These are phyloP conservation scores for Candida maltosa DNA, from an alignment of 805 yeast genomes.

Conservation along the genomic window DNA sequence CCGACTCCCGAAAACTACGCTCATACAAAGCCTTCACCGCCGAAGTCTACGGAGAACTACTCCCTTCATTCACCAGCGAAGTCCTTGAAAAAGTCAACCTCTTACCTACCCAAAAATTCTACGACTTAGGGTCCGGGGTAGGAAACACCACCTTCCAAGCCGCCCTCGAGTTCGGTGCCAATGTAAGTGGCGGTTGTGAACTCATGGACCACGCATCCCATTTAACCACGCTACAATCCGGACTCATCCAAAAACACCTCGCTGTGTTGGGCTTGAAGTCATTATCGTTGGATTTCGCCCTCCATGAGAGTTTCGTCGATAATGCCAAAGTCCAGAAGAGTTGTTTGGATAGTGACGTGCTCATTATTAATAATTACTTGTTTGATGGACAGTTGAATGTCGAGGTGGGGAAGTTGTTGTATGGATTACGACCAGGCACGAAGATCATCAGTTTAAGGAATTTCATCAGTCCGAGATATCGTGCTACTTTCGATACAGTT, in stretches of 20 bases:
- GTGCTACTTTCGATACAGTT: slow-evolving; percentile 55
- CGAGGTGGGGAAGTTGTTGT: slow-evolving; percentile 62
- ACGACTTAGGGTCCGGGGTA: slow-evolving; percentile 92
- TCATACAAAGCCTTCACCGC: slow-evolving; percentile 84
- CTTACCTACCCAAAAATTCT: slow-evolving; percentile 53
- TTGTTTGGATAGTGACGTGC: slow-evolving; percentile 62
- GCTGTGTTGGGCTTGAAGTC: slow-evolving; percentile 60
- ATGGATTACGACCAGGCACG: slow-evolving; percentile 66
- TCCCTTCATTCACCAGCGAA: slow-evolving; percentile 72
- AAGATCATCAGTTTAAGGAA: slow-evolving; percentile 77
- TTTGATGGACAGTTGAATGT: slow-evolving; percentile 74
- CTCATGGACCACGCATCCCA: slow-evolving; percentile 79
- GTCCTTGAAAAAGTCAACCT: slow-evolving; percentile 60
- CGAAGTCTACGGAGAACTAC: slow-evolving; percentile 85
- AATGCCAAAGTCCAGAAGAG: slow-evolving; percentile 53
- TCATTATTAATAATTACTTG: slow-evolving; percentile 78
- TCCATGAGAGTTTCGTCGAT: slow-evolving; percentile 68
- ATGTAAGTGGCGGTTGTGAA: slow-evolving; percentile 80
- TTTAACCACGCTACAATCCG: slow-evolving; percentile 58
- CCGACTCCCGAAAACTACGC: slow-evolving; percentile 59
- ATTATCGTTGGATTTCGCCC: slow-evolving; percentile 55
- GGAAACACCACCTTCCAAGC: slow-evolving; percentile 91
- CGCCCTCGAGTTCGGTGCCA: slow-evolving; percentile 79
- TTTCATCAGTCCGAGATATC: slow-evolving; percentile 73
- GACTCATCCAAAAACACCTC: slow-evolving; percentile 57